These are phyloP conservation scores for Phoma sp. DNA, from an alignment of 2,329 filamentous ascomycete species.

Conservation along the genomic window DNA sequence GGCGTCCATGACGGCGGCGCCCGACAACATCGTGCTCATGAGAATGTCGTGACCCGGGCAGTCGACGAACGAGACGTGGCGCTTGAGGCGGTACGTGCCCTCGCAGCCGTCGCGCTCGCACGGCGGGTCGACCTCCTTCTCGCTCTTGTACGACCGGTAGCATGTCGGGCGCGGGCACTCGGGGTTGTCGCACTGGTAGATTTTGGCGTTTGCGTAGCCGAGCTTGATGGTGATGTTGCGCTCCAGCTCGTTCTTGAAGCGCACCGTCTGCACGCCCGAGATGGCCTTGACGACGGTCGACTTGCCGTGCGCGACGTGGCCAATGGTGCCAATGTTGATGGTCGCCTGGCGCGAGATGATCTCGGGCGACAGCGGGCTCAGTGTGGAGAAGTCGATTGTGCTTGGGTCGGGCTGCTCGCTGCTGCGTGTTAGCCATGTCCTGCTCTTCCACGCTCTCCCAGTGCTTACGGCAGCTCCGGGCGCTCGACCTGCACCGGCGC, in stretches of 20 bases:
- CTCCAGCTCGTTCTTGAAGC: slow-evolving; percentile 99
- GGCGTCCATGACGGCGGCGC: slow-evolving; percentile 99
- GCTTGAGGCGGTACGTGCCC: slow-evolving; percentile 85
- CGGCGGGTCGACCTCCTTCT: slow-evolving; percentile 96
- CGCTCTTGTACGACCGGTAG: slow-evolving; percentile 97
- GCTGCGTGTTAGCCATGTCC: slow-evolving; percentile 28
- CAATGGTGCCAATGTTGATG: slow-evolving; percentile 98
- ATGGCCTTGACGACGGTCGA: slow-evolving; percentile 99
- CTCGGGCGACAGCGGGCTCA: slow-evolving; percentile 89
- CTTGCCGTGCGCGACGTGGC: slow-evolving; percentile 98
- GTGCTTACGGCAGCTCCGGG: slow-evolving; percentile 68
- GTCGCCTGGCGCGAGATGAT: slow-evolving; percentile 98
- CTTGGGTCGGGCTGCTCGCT: slow-evolving; percentile 88
- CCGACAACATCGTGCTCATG: slow-evolving; percentile 99
- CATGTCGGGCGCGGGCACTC: slow-evolving; percentile 93
- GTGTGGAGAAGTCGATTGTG: slow-evolving; percentile 79
- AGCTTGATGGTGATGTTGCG: slow-evolving; percentile 99
- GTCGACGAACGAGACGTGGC: slow-evolving; percentile 80
- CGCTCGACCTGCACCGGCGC: slow-evolving; percentile 64
- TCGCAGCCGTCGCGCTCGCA: slow-evolving; percentile 92
- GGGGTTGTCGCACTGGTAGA: slow-evolving; percentile 96
- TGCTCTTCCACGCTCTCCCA: neutral
- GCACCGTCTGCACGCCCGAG: slow-evolving; percentile 96
- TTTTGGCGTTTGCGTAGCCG: slow-evolving; percentile 98
- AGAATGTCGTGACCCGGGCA: slow-evolving; percentile 99